phyloP scores from a whole-genome alignment of 768 basidiomycete species.

The Leccinum sublutescens region DNA sequence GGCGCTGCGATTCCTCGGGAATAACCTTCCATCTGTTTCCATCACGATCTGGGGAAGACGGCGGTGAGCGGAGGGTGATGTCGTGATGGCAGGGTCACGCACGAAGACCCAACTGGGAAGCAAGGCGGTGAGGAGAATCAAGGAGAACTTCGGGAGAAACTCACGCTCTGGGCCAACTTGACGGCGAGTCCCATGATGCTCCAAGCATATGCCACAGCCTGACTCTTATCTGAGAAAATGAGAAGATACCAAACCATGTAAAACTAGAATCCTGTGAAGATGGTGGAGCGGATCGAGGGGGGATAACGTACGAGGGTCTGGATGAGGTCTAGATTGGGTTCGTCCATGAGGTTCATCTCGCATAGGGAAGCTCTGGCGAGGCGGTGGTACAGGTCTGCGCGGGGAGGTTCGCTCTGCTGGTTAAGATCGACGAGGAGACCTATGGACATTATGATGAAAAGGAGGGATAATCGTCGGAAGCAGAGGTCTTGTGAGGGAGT shows the following conservation, averaged over 20 bases:
- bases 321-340: constrained; percentile 70
- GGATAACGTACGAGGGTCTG: constrained; percentile 54
- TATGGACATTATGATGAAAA: constrained; percentile 72
- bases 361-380: constrained; percentile 66
- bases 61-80: constrained; percentile 21
- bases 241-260: constrained; percentile 77
- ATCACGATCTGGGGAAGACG: constrained; percentile 56
- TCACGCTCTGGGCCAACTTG: constrained; percentile 69
- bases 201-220: constrained; percentile 73
- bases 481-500: constrained; percentile 58
- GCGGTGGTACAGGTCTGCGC: constrained; percentile 65
- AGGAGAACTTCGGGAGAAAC: constrained; percentile 24
- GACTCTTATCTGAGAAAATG: constrained; percentile 72
- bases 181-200: constrained; percentile 73
- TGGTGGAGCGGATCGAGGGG: neutral
- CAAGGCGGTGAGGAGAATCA: constrained; percentile 5
- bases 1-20: constrained; percentile 70
- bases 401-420: constrained; percentile 50
- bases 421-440: constrained; percentile 67
- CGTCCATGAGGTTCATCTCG: constrained; percentile 72
- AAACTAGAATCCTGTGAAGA: constrained; percentile 47
- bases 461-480: constrained; percentile 63
- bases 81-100: constrained; percentile 29
- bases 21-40: constrained; percentile 60
- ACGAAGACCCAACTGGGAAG: constrained; percentile 63